Evolutionary conservation across 2,329 filamentous ascomycete species (phyloP), one percentile per base, ranked within the genome.

Genomic region (Stachybotrys chartarum): DNA sequence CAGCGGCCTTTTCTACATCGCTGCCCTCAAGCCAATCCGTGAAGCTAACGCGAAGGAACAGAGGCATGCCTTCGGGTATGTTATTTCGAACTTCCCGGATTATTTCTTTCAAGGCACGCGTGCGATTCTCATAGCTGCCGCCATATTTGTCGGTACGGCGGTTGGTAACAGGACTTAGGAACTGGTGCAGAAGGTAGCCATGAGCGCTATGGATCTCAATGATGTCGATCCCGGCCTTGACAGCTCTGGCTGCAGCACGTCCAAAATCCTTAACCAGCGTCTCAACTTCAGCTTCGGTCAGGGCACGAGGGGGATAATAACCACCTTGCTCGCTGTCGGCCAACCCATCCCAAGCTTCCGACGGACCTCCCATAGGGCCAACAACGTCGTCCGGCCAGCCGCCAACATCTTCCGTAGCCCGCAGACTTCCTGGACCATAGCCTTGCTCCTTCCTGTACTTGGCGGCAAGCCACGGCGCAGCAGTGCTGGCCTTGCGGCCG

Each of bases 21-120:
- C 79, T 75, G 60, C 80, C 74, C 57, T 90, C 84, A 0, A 91
- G 76, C 82, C 86, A 91, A 64, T 91, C 88, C 0, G 83, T 86
- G 1, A 84, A 86, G 8, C 80, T 83, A 60, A 92, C 79, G 30
- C 88, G 82, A 14, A 88, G 72, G 64, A 91, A 82, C 0, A 92
- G 73, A 0, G 89, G 89, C 79, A 87, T 86, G 16, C 74, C 68
- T 8, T 82, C 72, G 0, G 86, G 86, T 1, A 90, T 85, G 2
- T 75, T 77, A 5, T 75, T 72, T 17, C 89, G 78, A 1, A 81
- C 78, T 11, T 82, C 67, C 45, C 87, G 80, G 12, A 84, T 78
- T 35, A 87, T 51, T 24, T 51, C 49, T 11, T 32, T 14, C 8
- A 51, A 24, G 12, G 32, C 8, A 16, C 49, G 24, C 5, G 32